phyloP scores from a whole-genome alignment of 176 grass and related monocot species.

The Saccharum spontaneum region DNA sequence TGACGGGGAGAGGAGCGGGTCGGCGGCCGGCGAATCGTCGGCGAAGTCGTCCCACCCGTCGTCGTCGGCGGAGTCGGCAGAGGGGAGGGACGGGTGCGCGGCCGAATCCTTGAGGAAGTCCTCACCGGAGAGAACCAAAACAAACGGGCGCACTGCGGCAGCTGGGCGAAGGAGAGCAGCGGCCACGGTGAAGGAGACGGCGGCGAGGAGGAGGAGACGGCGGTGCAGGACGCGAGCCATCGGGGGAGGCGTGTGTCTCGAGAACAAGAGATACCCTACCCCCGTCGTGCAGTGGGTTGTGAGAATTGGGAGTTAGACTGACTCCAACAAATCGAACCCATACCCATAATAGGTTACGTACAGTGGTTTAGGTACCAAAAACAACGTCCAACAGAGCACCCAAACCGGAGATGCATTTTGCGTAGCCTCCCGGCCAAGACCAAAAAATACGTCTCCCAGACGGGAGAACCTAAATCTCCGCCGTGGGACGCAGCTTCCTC shows the following conservation, averaged over 20 bases:
- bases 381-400: no score
- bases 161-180: slow-evolving; percentile 30
- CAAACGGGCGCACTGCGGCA: slow-evolving; percentile 53
- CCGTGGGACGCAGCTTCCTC: no score
- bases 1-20: slow-evolving; percentile 47
- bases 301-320: background rate
- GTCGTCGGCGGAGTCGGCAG: slow-evolving; percentile 30
- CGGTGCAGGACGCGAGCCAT: slow-evolving; percentile 42
- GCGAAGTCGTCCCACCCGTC: slow-evolving; percentile 92
- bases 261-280: slow-evolving; percentile 36
- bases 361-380: no score
- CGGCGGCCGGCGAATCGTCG: slow-evolving; percentile 42
- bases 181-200: background rate
- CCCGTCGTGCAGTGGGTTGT: background rate
- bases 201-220: slow-evolving; percentile 40
- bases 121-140: slow-evolving; percentile 74
- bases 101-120: slow-evolving; percentile 76
- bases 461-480: no score
- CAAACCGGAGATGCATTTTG: no score
- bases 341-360: no score
- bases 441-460: no score
- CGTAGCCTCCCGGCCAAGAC: no score
- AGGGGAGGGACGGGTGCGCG: slow-evolving; percentile 48
- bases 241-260: background rate
- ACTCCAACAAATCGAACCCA: no score